Conservation (phyloP, 2,329 filamentous ascomycete genomes). For the Exophiala sp. region DNA sequence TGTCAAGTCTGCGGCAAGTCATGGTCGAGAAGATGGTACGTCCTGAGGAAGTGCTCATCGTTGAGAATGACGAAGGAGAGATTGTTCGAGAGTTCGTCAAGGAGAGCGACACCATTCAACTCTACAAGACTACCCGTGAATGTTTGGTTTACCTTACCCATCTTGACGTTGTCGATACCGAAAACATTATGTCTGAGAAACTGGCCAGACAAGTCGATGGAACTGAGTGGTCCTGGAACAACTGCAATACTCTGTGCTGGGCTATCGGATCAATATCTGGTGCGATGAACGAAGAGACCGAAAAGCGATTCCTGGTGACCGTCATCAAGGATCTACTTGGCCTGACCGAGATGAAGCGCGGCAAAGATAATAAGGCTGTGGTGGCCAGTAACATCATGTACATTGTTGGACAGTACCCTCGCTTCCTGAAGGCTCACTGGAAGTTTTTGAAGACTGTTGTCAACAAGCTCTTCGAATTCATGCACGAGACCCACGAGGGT, state of each 20-base stretch:
- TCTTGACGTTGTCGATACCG: slow-evolving; percentile 93
- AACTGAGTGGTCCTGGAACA: slow-evolving; percentile 97
- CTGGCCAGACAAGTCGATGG: slow-evolving; percentile 92
- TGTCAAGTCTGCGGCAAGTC: slow-evolving; percentile 89
- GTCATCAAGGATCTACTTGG: slow-evolving; percentile 98
- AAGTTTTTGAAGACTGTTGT: slow-evolving; percentile 99
- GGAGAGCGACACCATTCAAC: slow-evolving; percentile 96
- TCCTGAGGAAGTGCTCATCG: slow-evolving; percentile 94
- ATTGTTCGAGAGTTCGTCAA: slow-evolving; percentile 99
- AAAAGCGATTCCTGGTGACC: slow-evolving; percentile 96
- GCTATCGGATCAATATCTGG: slow-evolving; percentile 97
- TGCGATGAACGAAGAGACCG: slow-evolving; percentile 98
- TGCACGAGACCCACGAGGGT: slow-evolving; percentile 99
- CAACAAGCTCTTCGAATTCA: slow-evolving; percentile 99
- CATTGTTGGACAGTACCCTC: slow-evolving; percentile 97
- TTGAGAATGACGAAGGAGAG: slow-evolving; percentile 99
- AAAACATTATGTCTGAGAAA: slow-evolving; percentile 99
- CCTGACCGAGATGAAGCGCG: slow-evolving; percentile 97
- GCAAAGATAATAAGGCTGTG: slow-evolving; percentile 98
- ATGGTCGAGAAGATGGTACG: slow-evolving; percentile 99
- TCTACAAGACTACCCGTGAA: slow-evolving; percentile 98
- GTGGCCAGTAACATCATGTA: slow-evolving; percentile 99
- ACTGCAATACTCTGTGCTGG: slow-evolving; percentile 99
- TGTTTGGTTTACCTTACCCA: slow-evolving; percentile 97
- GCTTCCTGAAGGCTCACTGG: slow-evolving; percentile 98